A percentile compares a stretch with the other conserved stretches of the same genome.
Evolutionary conservation across 371 early-diverging fungal genomes (phyloP).

Genomic region (Dinochytrium kinnereticum): DNA sequence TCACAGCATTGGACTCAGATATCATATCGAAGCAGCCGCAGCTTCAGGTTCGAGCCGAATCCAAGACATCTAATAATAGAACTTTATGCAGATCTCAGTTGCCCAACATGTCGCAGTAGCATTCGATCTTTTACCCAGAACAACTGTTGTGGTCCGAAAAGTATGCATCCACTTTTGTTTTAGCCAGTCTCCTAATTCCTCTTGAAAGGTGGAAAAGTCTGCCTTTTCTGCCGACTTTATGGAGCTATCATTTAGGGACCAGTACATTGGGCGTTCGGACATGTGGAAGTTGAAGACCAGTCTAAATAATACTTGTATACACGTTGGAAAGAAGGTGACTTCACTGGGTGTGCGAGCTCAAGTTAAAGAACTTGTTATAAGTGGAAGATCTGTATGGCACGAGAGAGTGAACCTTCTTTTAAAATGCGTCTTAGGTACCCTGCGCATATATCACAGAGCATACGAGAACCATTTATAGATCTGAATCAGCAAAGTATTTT

Average conservation of each 20-base stretch:
- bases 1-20: slow-evolving; percentile 57
- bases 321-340: slow-evolving; percentile 77
- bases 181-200: not conserved
- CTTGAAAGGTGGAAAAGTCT: slow-evolving; percentile 63
- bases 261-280: slow-evolving; percentile 90
- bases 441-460: slow-evolving; percentile 80
- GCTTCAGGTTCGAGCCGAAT: slow-evolving; percentile 54
- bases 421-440: slow-evolving; percentile 47
- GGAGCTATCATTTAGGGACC: slow-evolving; percentile 88
- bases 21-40: slow-evolving; percentile 59
- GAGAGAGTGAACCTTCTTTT: not conserved
- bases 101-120: slow-evolving; percentile 61
- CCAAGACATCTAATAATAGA: no score
- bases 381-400: slow-evolving; percentile 61
- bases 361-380: slow-evolving; percentile 79
- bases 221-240: slow-evolving; percentile 76
- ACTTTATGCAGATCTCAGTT: slow-evolving; percentile 61
- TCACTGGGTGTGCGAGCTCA: slow-evolving; percentile 79
- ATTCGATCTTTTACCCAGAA: slow-evolving; percentile 64
- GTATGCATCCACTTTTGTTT: slow-evolving; percentile 16
- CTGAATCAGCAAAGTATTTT: slow-evolving; percentile 92
- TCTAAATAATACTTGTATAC: slow-evolving; percentile 73
- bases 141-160: slow-evolving; percentile 58
- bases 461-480: slow-evolving; percentile 90
- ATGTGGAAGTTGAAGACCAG: slow-evolving; percentile 90